These are phyloP conservation scores for Gossypium aridum DNA, from an alignment of 441 rosid species.

Conservation along the genomic window DNA sequence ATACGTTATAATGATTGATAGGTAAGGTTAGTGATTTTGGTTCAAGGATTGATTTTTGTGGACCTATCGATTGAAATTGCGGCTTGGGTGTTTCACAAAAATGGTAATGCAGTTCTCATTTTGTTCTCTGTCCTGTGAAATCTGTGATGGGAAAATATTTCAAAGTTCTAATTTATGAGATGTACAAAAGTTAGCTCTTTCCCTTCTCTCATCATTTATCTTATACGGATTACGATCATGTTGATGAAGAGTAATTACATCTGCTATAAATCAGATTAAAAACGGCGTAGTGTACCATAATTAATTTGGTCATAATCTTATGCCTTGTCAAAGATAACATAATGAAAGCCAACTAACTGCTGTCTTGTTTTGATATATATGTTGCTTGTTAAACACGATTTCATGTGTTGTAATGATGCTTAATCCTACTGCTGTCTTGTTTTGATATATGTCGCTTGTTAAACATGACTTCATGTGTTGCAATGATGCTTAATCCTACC, in stretches of 20 bases:
- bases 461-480: neutral
- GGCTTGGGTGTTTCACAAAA: too few relatives aligned
- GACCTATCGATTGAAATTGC: neutral
- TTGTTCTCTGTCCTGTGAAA: too few relatives aligned
- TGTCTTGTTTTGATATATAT: neutral
- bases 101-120: too few relatives aligned
- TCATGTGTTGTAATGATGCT: too few relatives aligned
- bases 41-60: neutral
- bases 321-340: neutral
- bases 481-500: neutral
- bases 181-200: neutral
- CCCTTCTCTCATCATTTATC: neutral
- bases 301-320: neutral
- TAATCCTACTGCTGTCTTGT: neutral
- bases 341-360: neutral
- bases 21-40: neutral
- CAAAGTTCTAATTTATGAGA: neutral
- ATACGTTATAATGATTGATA: neutral
- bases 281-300: neutral
- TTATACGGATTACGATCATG: neutral
- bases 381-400: too few relatives aligned
- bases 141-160: neutral
- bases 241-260: neutral
- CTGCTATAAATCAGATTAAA: neutral
- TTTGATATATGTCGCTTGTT: conserved; percentile 1